A percentile compares a stretch with the other conserved stretches of the same genome.
Evolutionary conservation across 2,329 filamentous ascomycete genomes (phyloP).

Genomic region (Metarhizium sp.): DNA sequence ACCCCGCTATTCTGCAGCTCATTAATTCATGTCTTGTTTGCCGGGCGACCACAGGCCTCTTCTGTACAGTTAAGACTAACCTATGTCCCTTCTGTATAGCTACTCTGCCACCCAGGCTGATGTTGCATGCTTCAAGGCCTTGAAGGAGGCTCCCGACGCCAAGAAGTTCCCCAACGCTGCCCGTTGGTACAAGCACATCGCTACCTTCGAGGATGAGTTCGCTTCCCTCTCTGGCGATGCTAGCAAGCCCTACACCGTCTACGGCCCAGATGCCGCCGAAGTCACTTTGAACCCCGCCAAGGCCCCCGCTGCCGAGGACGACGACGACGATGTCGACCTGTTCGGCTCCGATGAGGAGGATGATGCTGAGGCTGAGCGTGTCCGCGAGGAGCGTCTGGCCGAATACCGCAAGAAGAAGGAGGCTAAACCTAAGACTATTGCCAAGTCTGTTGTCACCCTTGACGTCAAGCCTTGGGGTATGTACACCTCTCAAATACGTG

Average conservation of each 20-base stretch:
- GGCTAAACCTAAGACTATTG: constrained; percentile 78
- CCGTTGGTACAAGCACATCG: constrained; percentile 99
- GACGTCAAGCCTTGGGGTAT: constrained; percentile 99
- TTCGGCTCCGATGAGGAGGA: constrained; percentile 94
- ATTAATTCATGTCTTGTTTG: not conserved
- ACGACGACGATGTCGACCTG: constrained; percentile 81
- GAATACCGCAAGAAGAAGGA: constrained; percentile 98
- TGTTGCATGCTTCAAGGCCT: constrained; percentile 87
- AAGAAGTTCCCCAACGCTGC: constrained; percentile 88
- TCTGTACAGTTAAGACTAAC: not conserved
- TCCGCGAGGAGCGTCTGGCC: constrained; percentile 82
- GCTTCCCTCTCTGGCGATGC: constrained; percentile 82
- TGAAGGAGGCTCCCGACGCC: constrained; percentile 65
- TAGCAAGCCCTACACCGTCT: constrained; percentile 77
- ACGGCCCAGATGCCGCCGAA: constrained; percentile 76
- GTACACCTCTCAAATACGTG: constrained; percentile 23
- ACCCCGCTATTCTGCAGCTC: not conserved
- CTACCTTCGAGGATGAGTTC: constrained; percentile 89
- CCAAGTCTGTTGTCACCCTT: constrained; percentile 92
- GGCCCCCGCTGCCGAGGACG: constrained; percentile 57
- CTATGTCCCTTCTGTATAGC: constrained; percentile 19
- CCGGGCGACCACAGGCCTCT: not conserved
- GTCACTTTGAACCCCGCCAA: constrained; percentile 79
- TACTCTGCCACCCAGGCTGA: constrained; percentile 81
- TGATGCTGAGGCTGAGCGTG: constrained; percentile 72